Evolutionary conservation across 768 basidiomycete genomes (phyloP).

Genomic region (Clathrus columnatus): DNA sequence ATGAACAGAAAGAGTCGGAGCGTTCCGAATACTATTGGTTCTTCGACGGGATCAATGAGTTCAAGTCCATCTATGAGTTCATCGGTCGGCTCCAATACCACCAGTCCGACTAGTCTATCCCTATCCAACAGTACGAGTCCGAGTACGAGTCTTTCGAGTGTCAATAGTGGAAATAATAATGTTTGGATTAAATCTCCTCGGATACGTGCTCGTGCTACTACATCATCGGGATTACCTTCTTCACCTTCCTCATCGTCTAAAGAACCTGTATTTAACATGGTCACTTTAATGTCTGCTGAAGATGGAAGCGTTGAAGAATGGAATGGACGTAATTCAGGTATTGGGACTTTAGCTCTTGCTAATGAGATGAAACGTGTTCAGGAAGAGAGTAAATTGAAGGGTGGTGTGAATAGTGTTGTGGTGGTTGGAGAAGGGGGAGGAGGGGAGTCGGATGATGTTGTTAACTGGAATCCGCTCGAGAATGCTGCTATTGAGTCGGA

Average conservation of each 20-base stretch:
- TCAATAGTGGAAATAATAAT: neutral
- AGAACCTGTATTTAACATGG: neutral
- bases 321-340: neutral
- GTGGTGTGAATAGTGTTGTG: too few relatives aligned
- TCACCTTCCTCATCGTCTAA: neutral
- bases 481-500: neutral
- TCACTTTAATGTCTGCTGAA: neutral
- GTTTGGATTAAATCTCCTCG: neutral
- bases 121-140: neutral
- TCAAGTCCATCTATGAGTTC: neutral
- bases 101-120: neutral
- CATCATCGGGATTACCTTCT: slow-evolving; percentile 1
- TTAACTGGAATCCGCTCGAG: neutral
- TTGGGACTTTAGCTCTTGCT: neutral
- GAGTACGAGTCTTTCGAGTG: neutral
- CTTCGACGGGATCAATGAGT: neutral
- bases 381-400: neutral
- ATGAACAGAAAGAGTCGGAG: neutral
- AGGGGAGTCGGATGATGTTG: neutral
- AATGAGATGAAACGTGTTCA: neutral
- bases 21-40: neutral
- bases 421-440: neutral
- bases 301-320: neutral
- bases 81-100: neutral
- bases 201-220: neutral